A percentile compares a stretch with the other conserved stretches of the same genome.
These are phyloP conservation scores for Marsdenia floribunda DNA, from an alignment of 257 asterid species.

Conservation along the genomic window DNA sequence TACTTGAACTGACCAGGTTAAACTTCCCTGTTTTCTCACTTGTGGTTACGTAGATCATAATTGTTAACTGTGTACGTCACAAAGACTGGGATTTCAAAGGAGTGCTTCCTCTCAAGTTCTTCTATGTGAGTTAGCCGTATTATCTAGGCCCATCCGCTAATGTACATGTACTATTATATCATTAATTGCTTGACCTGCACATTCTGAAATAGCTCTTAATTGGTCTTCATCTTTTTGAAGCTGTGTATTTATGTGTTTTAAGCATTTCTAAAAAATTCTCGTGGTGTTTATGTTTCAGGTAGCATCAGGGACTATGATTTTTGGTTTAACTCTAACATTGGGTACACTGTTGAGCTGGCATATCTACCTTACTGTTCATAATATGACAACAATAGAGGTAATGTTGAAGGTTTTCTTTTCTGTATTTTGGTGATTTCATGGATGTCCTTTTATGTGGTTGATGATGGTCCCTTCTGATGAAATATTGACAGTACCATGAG, in stretches of 20 bases:
- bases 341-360: slow-evolving; percentile 83
- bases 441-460: neutral
- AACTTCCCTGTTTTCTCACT: neutral
- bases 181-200: neutral
- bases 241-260: neutral
- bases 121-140: slow-evolving; percentile 49
- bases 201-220: neutral
- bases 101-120: slow-evolving; percentile 34
- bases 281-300: slow-evolving; percentile 33
- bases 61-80: slow-evolving; percentile 35
- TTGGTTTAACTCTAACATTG: slow-evolving; percentile 48
- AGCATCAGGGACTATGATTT: slow-evolving; percentile 40
- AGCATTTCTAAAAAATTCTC: slow-evolving; percentile 12
- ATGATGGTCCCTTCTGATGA: slow-evolving; percentile 3
- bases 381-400: slow-evolving; percentile 95
- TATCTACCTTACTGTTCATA: slow-evolving; percentile 65
- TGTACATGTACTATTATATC: neutral
- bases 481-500: slow-evolving; percentile 53
- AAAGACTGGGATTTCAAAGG: slow-evolving; percentile 42
- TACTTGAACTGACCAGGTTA: neutral
- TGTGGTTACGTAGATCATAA: slow-evolving; percentile 41
- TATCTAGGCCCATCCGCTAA: neutral
- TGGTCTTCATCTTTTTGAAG: neutral
- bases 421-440: neutral
- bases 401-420: neutral